These are phyloP conservation scores for Reutealis trisperma DNA, from an alignment of 345 rosid genomes.

Conservation along the genomic window DNA sequence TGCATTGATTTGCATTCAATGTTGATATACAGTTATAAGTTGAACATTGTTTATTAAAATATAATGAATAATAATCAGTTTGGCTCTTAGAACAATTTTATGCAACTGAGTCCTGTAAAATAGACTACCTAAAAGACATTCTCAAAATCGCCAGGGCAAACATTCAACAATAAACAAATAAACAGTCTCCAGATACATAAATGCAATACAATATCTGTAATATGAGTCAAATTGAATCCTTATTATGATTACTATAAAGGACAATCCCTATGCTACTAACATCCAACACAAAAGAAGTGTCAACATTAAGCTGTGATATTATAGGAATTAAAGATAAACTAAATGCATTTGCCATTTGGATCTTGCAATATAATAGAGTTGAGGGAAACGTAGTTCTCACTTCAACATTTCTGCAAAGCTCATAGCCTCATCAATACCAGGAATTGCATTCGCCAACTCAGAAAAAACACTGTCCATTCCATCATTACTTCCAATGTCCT, in stretches of 20 bases:
- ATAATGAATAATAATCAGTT: neutral
- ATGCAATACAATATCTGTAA: neutral
- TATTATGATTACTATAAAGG: neutral
- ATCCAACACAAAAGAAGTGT: neutral
- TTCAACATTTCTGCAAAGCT: conserved; percentile 98
- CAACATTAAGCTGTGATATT: neutral
- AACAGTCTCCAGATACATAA: neutral
- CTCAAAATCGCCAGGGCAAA: neutral
- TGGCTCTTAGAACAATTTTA: neutral
- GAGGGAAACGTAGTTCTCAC: conserved; percentile 39
- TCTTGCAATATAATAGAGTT: neutral
- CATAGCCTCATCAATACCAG: conserved; percentile 99
- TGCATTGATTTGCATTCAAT: neutral
- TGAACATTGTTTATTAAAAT: neutral
- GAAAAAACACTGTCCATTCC: conserved; percentile 93
- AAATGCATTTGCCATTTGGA: neutral
- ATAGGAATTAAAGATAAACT: neutral
- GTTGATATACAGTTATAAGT: neutral
- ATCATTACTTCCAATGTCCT: conserved; percentile 62
- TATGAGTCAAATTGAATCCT: neutral
- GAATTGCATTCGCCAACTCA: conserved; percentile 93
- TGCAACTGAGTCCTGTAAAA: neutral
- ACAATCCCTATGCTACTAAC: neutral
- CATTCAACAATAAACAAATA: conserved; percentile 6
- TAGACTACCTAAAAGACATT: neutral